phyloP scores from a whole-genome alignment of 1,284 basidiomycete genomes.

The Ganoderma sinense region DNA sequence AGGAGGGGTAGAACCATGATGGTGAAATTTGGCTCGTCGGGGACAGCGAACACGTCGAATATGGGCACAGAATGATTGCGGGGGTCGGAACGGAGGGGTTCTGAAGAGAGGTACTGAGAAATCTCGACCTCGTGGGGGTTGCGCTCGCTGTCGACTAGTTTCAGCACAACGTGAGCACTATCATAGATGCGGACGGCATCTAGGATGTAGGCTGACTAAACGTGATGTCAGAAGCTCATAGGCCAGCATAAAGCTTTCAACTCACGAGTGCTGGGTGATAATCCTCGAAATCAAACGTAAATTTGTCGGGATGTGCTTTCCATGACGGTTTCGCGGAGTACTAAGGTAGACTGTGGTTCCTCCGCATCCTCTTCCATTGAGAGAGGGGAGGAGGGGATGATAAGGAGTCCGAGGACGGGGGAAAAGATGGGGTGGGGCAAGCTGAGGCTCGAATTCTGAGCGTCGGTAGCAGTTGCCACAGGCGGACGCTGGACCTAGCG shows the following conservation, averaged over 20 bases:
- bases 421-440: no score
- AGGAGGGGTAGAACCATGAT: conserved; percentile 37
- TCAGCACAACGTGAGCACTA: conserved; percentile 17
- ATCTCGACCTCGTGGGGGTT: conserved; percentile 28
- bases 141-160: conserved; percentile 1
- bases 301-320: conserved; percentile 6
- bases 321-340: conserved; percentile 23
- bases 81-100: conserved; percentile 28
- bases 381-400: no score
- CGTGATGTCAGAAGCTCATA: not conserved
- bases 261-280: not conserved
- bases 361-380: not conserved
- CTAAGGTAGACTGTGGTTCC: not conserved
- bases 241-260: not conserved
- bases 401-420: no score
- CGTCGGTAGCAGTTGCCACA: no score
- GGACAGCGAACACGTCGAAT: conserved; percentile 31
- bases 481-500: no score
- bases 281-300: conserved; percentile 16
- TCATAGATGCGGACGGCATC: conserved; percentile 24
- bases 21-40: not conserved
- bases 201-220: conserved; percentile 25
- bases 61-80: conserved; percentile 40
- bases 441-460: no score
- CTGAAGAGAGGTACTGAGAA: conserved; percentile 6